A percentile compares a stretch with the other conserved stretches of the same genome.
phyloP scores from a whole-genome alignment of 1,284 basidiomycete species.

The Fomes fomentarius region DNA sequence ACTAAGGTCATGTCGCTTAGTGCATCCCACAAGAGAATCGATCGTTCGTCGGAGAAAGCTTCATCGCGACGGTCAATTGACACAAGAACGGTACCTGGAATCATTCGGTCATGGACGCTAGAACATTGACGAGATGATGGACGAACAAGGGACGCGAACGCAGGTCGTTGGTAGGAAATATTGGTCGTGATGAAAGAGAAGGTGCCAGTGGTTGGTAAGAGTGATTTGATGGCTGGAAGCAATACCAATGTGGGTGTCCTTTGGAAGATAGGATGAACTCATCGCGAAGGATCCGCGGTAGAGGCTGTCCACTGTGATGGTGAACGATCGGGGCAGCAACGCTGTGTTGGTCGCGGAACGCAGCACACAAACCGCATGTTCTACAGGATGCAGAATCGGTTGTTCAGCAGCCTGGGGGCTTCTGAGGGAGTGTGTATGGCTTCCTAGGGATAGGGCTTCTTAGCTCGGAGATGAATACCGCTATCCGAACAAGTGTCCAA shows the following conservation, averaged over 20 bases:
- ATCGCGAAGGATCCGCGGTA: conserved; percentile 20
- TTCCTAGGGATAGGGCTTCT: conserved; percentile 8
- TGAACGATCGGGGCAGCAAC: conserved; percentile 11
- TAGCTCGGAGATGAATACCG: conserved; percentile 19
- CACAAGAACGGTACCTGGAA: neutral
- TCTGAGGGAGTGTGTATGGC: conserved; percentile 3
- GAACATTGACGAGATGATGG: conserved; percentile 6
- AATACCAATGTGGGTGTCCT: conserved; percentile 13
- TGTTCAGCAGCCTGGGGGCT: neutral
- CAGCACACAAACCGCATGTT: conserved; percentile 14
- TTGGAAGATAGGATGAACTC: conserved; percentile 19
- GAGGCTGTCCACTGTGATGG: conserved; percentile 22
- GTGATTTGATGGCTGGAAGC: too few species aligned
- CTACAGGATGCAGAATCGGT: conserved; percentile 7
- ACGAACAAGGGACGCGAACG: conserved; percentile 1
- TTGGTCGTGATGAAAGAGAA: conserved; percentile 11
- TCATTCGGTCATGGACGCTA: neutral
- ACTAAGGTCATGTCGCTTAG: neutral
- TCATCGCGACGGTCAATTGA: neutral
- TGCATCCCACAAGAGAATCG: neutral
- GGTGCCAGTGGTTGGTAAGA: too few species aligned
- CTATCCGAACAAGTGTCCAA: neutral
- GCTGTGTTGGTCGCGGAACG: conserved; percentile 12
- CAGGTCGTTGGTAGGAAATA: neutral
- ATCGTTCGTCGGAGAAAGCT: neutral